Evolutionary conservation across 371 early-diverging fungal genomes (phyloP).

Genomic region (Enterocytospora artemiae): DNA sequence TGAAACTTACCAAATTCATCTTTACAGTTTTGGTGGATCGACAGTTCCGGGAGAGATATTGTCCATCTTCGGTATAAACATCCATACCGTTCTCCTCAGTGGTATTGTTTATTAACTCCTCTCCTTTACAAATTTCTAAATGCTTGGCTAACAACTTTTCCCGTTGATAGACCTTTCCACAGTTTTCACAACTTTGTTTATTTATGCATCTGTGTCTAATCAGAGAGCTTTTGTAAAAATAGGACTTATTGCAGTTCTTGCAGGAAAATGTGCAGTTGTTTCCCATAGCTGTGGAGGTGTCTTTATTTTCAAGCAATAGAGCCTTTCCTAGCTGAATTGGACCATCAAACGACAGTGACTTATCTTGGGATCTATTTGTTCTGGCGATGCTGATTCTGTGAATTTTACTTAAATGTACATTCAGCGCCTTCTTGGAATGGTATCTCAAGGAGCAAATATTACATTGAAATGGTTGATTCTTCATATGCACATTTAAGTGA

Average conservation of each 20-base stretch:
- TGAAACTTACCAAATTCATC: background rate
- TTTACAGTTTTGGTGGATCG: background rate
- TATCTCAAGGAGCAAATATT: slow-evolving; percentile 24
- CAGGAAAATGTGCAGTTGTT: background rate
- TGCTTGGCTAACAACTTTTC: background rate
- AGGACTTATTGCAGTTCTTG: background rate
- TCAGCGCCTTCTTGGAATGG: slow-evolving; percentile 6
- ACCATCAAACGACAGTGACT: too few relatives aligned
- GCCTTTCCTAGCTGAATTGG: too few relatives aligned
- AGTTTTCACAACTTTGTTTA: background rate
- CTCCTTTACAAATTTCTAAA: background rate
- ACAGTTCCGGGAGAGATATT: background rate
- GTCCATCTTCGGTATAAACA: background rate
- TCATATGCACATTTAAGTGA: slow-evolving; percentile 29
- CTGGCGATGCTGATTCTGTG: background rate
- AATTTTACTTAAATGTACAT: slow-evolving; percentile 17
- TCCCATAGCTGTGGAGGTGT: background rate
- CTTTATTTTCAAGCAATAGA: too few relatives aligned
- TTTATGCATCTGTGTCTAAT: background rate
- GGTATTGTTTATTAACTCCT: background rate
- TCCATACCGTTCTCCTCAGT: too few relatives aligned
- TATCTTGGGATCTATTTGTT: background rate
- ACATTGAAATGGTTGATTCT: slow-evolving; percentile 17
- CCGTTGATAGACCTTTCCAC: background rate
- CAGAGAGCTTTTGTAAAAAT: background rate